Base-by-base conservation (phyloP, 306 rosid species). In the Trifolium pratense region DNA sequence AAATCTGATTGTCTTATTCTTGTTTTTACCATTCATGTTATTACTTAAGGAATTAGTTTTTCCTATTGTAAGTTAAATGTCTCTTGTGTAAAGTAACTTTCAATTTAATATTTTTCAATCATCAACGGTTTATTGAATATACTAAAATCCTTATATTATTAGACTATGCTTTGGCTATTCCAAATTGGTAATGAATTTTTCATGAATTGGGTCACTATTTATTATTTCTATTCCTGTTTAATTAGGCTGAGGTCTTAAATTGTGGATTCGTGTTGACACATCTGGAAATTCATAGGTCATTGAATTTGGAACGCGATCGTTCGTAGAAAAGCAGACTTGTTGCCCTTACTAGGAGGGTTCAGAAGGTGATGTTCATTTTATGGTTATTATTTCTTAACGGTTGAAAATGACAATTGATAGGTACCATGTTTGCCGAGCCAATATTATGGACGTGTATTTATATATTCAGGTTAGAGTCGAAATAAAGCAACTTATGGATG, bases 401-500 rank as follows among this genome's bases (percentile, higher is more conserved):
- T 73, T 31, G 43, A 72, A 55, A 86, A 56, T 62, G 75, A 58
- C 77, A 43, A 83, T 51, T 65, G 74, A 17, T 9, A 29, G 58
- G 69, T 20, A 40, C 51, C 39, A 31, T 10, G 37, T 77, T 65
- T 67, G 71, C n/a, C 46, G 29, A 23, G 66, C 36, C 46, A 59
- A 14, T 29, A 7, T 29, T 76, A 63, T 40, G 75, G 74, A 65
- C 84, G 37, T 59, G 40, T 31, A 59, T 72, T 56, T 72, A 52
- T 78, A 31, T 73, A 75, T 78, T 73, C 76, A 94, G 99, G 99
- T 91, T 84, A 90, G 99, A 72, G 99, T 91, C 69, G 99, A 94
- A 87, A 91, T 94, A 83, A 96, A 94, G 86, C 99, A 94, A 82
- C 97, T 94, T 75, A 94, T 94, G 99, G 99, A 94, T 60, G 97